Evolutionary conservation across 169 alveolate species (phyloP).

Genomic region (Theileria parva): DNA sequence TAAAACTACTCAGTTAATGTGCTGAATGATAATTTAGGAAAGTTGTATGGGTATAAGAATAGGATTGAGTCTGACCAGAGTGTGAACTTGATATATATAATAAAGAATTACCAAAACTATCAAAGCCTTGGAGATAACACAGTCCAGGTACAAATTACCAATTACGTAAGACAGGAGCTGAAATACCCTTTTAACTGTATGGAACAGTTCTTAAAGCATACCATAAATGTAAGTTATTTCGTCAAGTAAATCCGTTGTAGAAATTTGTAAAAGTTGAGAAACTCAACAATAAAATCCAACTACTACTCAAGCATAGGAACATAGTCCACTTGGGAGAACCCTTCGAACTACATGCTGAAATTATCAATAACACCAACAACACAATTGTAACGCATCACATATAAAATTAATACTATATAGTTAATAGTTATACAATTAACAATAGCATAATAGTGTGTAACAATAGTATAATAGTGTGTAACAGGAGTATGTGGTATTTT

Average conservation of each 20-base stretch:
- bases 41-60: constrained; percentile 33
- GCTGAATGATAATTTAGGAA: constrained; percentile 13
- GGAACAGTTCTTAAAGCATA: neutral
- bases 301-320: neutral
- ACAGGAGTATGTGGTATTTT: constrained; percentile 5
- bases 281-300: neutral
- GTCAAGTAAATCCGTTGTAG: neutral
- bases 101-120: neutral
- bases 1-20: neutral
- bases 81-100: constrained; percentile 8
- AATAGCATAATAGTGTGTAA: too few relatives aligned
- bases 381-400: neutral
- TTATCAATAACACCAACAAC: neutral
- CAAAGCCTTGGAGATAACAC: neutral
- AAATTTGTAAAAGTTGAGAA: neutral
- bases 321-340: neutral
- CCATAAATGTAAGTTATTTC: constrained; percentile 1
- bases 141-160: neutral
- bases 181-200: constrained; percentile 5
- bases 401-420: neutral
- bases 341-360: neutral
- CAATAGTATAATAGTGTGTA: neutral
- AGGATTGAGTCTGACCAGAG: constrained; percentile 12
- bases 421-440: too few relatives aligned
- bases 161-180: neutral